Conservation (phyloP, 2,329 filamentous ascomycete genomes). For the Colletotrichum tropicicola region DNA sequence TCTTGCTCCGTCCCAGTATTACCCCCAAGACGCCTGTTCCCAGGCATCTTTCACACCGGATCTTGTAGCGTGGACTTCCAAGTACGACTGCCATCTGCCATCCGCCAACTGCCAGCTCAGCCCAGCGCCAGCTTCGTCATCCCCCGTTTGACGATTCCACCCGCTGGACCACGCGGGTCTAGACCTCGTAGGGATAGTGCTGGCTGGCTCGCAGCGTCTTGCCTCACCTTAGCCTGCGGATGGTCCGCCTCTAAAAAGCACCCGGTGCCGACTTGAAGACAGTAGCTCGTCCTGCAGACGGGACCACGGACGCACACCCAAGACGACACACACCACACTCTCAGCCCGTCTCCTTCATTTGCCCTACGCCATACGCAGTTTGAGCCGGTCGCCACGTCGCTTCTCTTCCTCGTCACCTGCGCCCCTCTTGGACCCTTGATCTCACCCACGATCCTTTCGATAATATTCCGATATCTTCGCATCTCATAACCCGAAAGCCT, state of each 20-base stretch:
- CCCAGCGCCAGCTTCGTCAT: constrained; percentile 22
- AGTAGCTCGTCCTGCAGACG: constrained; percentile 15
- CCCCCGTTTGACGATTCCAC: constrained; percentile 22
- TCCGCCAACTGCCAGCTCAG: constrained; percentile 9
- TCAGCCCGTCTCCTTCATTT: neutral
- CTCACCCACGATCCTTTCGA: neutral
- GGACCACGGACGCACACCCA: neutral
- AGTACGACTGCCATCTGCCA: neutral
- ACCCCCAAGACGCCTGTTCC: neutral
- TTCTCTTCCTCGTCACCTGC: constrained; percentile 16
- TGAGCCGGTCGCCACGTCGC: constrained; percentile 22
- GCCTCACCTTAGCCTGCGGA: constrained; percentile 16
- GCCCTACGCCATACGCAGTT: neutral
- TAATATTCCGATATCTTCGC: neutral
- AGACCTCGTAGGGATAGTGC: constrained; percentile 26
- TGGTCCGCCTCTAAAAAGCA: constrained; percentile 23
- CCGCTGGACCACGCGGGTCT: constrained; percentile 14
- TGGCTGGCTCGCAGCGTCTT: constrained; percentile 6
- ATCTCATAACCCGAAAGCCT: neutral
- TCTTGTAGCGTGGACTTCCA: neutral
- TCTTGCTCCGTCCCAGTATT: neutral
- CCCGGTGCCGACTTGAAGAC: constrained; percentile 14
- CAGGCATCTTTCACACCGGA: no score
- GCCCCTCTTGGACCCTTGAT: constrained; percentile 1
- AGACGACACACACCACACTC: constrained; percentile 12